Conservation (phyloP, 176 grass and related monocot species). For the Dendrocalamus sinicus region DNA sequence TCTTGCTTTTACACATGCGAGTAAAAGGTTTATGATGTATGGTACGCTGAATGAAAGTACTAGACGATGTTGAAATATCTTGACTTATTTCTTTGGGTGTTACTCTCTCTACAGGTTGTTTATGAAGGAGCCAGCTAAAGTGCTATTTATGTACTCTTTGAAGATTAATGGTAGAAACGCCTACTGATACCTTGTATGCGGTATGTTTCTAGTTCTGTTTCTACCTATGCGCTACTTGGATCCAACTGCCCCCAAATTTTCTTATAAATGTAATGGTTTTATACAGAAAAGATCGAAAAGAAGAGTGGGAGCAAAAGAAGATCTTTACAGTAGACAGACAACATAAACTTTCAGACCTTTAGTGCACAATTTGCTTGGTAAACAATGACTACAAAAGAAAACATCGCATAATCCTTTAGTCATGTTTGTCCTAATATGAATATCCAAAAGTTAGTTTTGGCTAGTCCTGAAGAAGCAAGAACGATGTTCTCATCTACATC, state of each 20-base stretch:
- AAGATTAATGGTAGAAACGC: neutral
- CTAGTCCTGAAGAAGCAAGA: neutral
- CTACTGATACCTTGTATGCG: neutral
- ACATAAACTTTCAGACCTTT: neutral
- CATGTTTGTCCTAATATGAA: conserved; percentile 6
- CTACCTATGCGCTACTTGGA: neutral
- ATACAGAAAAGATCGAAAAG: neutral
- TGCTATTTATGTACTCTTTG: neutral
- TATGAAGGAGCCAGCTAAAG: neutral
- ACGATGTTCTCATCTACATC: neutral
- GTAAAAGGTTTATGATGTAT: conserved; percentile 2
- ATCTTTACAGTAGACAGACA: neutral
- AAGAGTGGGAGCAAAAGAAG: neutral
- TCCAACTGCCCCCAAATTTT: neutral
- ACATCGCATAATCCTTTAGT: neutral
- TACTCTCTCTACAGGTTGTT: conserved; percentile 1
- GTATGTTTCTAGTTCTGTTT: conserved; percentile 21
- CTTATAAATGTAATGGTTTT: neutral
- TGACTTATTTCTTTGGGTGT: neutral
- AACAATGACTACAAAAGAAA: neutral
- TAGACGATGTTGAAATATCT: neutral
- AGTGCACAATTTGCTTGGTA: neutral
- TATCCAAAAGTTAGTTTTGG: neutral
- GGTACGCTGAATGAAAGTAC: neutral
- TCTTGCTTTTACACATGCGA: neutral